phyloP scores from a whole-genome alignment of 768 basidiomycete genomes.

The Chlorophyllum brunneum region DNA sequence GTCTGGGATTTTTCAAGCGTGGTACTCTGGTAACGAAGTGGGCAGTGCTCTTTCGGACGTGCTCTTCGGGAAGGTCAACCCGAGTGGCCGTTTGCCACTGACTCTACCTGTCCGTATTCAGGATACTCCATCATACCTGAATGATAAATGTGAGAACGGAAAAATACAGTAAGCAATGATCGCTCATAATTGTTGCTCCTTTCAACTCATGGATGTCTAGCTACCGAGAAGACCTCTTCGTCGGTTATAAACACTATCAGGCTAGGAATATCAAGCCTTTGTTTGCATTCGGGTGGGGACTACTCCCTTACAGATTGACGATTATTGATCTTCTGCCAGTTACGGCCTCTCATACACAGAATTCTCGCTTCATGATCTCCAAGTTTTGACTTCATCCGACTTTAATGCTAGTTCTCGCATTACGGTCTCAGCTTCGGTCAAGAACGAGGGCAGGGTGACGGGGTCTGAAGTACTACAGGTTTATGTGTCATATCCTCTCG shows the following conservation, averaged over 20 bases:
- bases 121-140: slow-evolving; percentile 60
- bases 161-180: slow-evolving; percentile 35
- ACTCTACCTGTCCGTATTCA: slow-evolving; percentile 56
- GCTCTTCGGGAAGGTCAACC: slow-evolving; percentile 60
- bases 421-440: slow-evolving; percentile 46
- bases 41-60: slow-evolving; percentile 66
- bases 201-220: slow-evolving; percentile 17
- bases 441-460: slow-evolving; percentile 46
- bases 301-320: background rate
- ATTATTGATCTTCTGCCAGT: slow-evolving; percentile 25
- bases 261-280: slow-evolving; percentile 48
- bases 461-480: slow-evolving; percentile 69
- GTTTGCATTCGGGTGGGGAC: slow-evolving; percentile 62
- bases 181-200: background rate
- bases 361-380: slow-evolving; percentile 51
- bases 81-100: slow-evolving; percentile 54
- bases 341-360: slow-evolving; percentile 75
- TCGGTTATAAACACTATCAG: slow-evolving; percentile 70
- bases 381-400: slow-evolving; percentile 26
- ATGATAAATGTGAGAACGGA: slow-evolving; percentile 56
- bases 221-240: slow-evolving; percentile 60
- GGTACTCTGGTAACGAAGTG: slow-evolving; percentile 64
- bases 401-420: slow-evolving; percentile 20
- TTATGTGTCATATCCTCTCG: slow-evolving; percentile 52
- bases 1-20: slow-evolving; percentile 53